phyloP scores from a whole-genome alignment of 495 filamentous ascomycete genomes.

The Penicillium fimorum region DNA sequence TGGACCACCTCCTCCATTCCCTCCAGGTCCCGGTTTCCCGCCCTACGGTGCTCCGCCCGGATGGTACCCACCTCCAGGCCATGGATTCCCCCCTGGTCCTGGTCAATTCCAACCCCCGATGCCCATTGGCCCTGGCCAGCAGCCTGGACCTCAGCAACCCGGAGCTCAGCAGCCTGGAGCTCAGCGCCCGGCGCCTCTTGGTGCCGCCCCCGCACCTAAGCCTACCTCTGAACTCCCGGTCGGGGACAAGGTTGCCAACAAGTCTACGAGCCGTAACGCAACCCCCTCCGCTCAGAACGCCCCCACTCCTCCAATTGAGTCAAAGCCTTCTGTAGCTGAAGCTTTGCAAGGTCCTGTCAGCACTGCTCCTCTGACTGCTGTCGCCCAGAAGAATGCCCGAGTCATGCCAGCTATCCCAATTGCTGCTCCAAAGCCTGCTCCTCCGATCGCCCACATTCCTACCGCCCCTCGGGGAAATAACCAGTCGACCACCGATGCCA shows the following conservation, averaged over 20 bases:
- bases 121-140: slow-evolving; percentile 51
- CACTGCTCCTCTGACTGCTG: slow-evolving; percentile 38
- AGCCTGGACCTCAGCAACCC: slow-evolving; percentile 46
- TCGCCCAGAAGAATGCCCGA: slow-evolving; percentile 58
- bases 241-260: slow-evolving; percentile 37
- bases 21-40: slow-evolving; percentile 36
- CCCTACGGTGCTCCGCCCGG: slow-evolving; percentile 66
- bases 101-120: slow-evolving; percentile 57
- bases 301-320: slow-evolving; percentile 60
- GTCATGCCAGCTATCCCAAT: slow-evolving; percentile 69
- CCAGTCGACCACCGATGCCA: slow-evolving; percentile 63
- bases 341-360: slow-evolving; percentile 53
- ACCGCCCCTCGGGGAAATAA: slow-evolving; percentile 32
- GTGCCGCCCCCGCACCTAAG: slow-evolving; percentile 31
- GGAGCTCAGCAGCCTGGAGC: slow-evolving; percentile 43
- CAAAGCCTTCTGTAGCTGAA: slow-evolving; percentile 59
- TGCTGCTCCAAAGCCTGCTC: slow-evolving; percentile 43
- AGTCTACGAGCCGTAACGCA: slow-evolving; percentile 34
- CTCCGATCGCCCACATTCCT: slow-evolving; percentile 36
- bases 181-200: slow-evolving; percentile 39
- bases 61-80: slow-evolving; percentile 79
- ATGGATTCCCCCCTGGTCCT: slow-evolving; percentile 67
- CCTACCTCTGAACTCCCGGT: slow-evolving; percentile 46
- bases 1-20: slow-evolving; percentile 60
- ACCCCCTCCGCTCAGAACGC: slow-evolving; percentile 43